phyloP scores from a whole-genome alignment of 2,329 filamentous ascomycete species.

The Diaporthe longicolla region DNA sequence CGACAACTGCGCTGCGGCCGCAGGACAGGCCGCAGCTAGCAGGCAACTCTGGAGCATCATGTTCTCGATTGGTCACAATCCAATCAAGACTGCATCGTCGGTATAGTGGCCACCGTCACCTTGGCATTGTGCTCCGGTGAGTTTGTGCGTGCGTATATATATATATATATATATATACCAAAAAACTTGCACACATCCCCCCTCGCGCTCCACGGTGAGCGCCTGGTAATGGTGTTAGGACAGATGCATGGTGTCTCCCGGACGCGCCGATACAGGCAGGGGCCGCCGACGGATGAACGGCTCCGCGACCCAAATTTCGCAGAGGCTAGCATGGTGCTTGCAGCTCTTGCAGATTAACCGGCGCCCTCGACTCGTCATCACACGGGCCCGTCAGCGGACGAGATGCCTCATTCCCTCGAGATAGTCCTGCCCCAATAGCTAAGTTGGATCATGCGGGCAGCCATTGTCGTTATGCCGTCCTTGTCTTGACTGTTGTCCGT shows the following conservation, averaged over 20 bases:
- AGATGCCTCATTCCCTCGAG: background rate
- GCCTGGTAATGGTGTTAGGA: background rate
- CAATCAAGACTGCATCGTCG: background rate
- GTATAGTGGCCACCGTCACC: background rate
- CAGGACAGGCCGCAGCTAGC: background rate
- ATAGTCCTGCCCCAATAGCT: too few relatives aligned
- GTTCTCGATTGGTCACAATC: background rate
- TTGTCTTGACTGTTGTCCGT: background rate
- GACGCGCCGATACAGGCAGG: background rate
- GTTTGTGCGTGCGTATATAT: too few relatives aligned
- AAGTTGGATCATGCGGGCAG: background rate
- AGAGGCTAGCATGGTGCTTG: background rate
- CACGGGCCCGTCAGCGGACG: background rate
- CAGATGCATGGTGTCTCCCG: background rate
- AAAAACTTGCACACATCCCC: background rate
- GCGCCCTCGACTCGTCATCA: background rate
- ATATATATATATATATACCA: background rate
- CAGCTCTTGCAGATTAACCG: background rate
- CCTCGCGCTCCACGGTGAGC: background rate
- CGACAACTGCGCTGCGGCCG: background rate
- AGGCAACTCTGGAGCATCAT: background rate
- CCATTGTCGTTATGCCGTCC: background rate
- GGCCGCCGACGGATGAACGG: background rate
- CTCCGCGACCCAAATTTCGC: slow-evolving; percentile 9
- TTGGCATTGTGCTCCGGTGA: background rate